Conservation (phyloP, 495 filamentous ascomycete genomes). For the Neurospora africana region DNA sequence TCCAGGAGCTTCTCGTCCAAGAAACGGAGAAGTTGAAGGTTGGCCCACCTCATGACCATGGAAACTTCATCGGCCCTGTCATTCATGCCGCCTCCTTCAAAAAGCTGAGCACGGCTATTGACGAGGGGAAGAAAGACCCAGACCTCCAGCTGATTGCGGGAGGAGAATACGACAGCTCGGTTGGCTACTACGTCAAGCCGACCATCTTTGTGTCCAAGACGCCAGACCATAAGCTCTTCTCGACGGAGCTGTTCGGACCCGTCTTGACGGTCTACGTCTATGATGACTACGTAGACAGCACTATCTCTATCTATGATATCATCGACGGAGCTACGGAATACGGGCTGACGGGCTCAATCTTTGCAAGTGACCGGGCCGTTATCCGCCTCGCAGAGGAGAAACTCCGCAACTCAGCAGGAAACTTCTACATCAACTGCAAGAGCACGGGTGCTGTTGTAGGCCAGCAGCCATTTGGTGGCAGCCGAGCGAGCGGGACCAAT, state of each 20-base stretch:
- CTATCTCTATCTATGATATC: conserved; percentile 43
- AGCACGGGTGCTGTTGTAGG: conserved; percentile 85
- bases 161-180: conserved; percentile 56
- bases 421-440: conserved; percentile 94
- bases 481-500: conserved; percentile 77
- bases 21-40: conserved; percentile 58
- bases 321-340: conserved; percentile 63
- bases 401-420: conserved; percentile 69
- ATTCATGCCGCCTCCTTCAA: conserved; percentile 65
- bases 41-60: conserved; percentile 57
- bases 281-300: conserved; percentile 49
- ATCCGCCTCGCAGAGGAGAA: conserved; percentile 59
- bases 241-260: conserved; percentile 69
- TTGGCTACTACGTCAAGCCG: conserved; percentile 62
- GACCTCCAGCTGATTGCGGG: conserved; percentile 54
- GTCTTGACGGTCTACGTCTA: conserved; percentile 62
- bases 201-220: conserved; percentile 57
- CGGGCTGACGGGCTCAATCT: conserved; percentile 70
- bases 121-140: conserved; percentile 54
- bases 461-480: conserved; percentile 86
- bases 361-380: conserved; percentile 60
- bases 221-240: conserved; percentile 54
- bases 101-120: conserved; percentile 57
- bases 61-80: conserved; percentile 67
- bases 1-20: conserved; percentile 48